Evolutionary conservation across 2,329 filamentous ascomycete species (phyloP).

Genomic region (Penicillium sp.): DNA sequence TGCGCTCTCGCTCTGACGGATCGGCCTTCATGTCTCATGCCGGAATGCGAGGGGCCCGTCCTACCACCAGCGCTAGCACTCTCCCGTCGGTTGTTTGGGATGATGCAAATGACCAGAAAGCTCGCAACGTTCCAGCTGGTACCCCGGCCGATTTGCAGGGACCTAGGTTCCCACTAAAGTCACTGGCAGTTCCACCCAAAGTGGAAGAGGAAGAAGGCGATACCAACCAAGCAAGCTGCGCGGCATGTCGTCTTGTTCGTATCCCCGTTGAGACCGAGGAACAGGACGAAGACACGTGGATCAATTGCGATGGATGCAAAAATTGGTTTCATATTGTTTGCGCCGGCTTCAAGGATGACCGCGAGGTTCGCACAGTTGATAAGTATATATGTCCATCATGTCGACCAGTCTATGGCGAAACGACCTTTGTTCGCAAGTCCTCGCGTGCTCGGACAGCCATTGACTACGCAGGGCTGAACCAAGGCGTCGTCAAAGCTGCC

Average conservation of each 20-base stretch:
- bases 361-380: slow-evolving; percentile 62
- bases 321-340: slow-evolving; percentile 66
- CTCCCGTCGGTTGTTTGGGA: slow-evolving; percentile 36
- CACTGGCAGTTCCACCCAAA: slow-evolving; percentile 24
- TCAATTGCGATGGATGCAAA: slow-evolving; percentile 65
- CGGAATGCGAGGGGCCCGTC: slow-evolving; percentile 34
- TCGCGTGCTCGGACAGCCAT: slow-evolving; percentile 61
- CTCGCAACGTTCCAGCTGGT: slow-evolving; percentile 14
- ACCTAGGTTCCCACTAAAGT: slow-evolving; percentile 7
- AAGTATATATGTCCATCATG: slow-evolving; percentile 63
- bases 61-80: slow-evolving; percentile 40
- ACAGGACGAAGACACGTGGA: slow-evolving; percentile 58
- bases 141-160: slow-evolving; percentile 6
- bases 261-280: slow-evolving; percentile 50
- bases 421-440: slow-evolving; percentile 65
- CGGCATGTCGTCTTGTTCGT: slow-evolving; percentile 55
- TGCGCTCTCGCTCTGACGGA: slow-evolving; percentile 44
- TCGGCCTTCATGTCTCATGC: slow-evolving; percentile 39
- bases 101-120: slow-evolving; percentile 26
- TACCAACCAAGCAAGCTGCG: slow-evolving; percentile 49
- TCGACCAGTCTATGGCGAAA: slow-evolving; percentile 58
- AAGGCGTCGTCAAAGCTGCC: slow-evolving; percentile 62
- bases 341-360: slow-evolving; percentile 61
- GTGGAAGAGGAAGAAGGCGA: slow-evolving; percentile 30
- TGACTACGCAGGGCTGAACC: slow-evolving; percentile 65